Evolutionary conservation across 179 eudicot species (phyloP).

Genomic region (Drosera spatulata): DNA sequence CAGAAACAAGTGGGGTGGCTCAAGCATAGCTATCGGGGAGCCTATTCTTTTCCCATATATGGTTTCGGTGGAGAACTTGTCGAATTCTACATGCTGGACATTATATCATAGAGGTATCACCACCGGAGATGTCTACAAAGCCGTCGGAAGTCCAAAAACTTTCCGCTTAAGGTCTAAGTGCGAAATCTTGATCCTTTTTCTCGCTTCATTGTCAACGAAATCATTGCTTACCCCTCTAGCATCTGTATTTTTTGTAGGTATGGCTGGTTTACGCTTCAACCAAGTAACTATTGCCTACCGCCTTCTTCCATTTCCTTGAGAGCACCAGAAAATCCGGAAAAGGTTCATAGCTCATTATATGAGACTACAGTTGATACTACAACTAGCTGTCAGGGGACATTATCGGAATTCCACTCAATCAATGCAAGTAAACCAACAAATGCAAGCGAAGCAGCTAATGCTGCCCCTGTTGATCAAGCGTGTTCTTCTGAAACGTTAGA

Average conservation of each 20-base stretch:
- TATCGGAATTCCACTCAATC: too few relatives aligned
- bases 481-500: slow-evolving; percentile 17
- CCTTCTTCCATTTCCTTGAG: slow-evolving; percentile 5
- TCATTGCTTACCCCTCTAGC: slow-evolving; percentile 8
- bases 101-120: slow-evolving; percentile 14
- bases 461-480: slow-evolving; percentile 14
- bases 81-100: slow-evolving; percentile 24
- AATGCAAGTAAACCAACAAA: slow-evolving; percentile 6
- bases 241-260: slow-evolving; percentile 23
- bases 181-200: not conserved
- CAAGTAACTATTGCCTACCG: slow-evolving; percentile 9
- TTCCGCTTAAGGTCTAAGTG: slow-evolving; percentile 31
- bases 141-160: slow-evolving; percentile 24
- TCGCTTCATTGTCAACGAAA: not conserved
- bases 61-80: slow-evolving; percentile 5
- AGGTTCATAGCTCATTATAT: slow-evolving; percentile 10
- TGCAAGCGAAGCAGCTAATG: slow-evolving; percentile 15
- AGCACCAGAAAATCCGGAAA: slow-evolving; percentile 7
- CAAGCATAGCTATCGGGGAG: slow-evolving; percentile 26
- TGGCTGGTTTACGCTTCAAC: slow-evolving; percentile 28
- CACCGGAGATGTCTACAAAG: slow-evolving; percentile 27
- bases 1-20: slow-evolving; percentile 32
- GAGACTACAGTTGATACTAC: slow-evolving; percentile 12
- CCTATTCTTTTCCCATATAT: slow-evolving; percentile 30
- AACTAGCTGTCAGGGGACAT: too few relatives aligned